These are phyloP conservation scores for Colletotrichum spaethianum DNA, from an alignment of 2,329 filamentous ascomycete genomes.

Conservation along the genomic window DNA sequence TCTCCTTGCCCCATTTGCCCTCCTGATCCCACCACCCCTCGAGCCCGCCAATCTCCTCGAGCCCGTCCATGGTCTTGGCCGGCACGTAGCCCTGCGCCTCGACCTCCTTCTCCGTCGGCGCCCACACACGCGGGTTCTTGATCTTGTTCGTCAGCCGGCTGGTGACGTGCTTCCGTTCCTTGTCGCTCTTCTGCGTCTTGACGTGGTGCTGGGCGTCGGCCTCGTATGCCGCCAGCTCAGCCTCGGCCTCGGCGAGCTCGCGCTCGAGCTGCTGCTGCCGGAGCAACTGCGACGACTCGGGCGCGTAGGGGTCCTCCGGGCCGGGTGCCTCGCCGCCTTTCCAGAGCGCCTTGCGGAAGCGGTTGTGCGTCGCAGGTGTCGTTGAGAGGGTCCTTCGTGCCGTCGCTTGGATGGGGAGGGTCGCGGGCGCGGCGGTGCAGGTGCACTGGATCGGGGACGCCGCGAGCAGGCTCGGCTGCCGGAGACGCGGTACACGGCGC, in stretches of 20 bases:
- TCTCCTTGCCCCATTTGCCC: constrained; percentile 66
- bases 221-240: constrained; percentile 41
- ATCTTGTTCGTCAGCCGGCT: constrained; percentile 23
- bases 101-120: constrained; percentile 27
- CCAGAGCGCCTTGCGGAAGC: constrained; percentile 58
- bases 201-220: constrained; percentile 3
- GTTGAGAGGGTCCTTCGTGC: constrained; percentile 50
- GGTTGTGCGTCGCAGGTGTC: constrained; percentile 53
- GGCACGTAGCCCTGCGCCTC: constrained; percentile 58
- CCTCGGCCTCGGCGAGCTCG: constrained; percentile 40
- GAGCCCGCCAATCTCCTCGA: constrained; percentile 64
- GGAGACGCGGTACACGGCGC: constrained; percentile 59
- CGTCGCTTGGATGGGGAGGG: constrained; percentile 29
- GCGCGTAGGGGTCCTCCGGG: constrained; percentile 56
- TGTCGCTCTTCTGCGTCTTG: neutral
- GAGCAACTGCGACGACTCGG: constrained; percentile 49
- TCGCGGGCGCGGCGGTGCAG: constrained; percentile 41
- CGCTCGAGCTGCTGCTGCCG: constrained; percentile 50
- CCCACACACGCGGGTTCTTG: constrained; percentile 8
- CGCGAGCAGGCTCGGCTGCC: constrained; percentile 52
- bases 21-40: constrained; percentile 67
- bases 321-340: constrained; percentile 55
- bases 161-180: neutral
- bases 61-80: constrained; percentile 59
- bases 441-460: constrained; percentile 43